Evolutionary conservation across 1,139 yeast species (phyloP).

Genomic region (Saccharomyces pastorianus): DNA sequence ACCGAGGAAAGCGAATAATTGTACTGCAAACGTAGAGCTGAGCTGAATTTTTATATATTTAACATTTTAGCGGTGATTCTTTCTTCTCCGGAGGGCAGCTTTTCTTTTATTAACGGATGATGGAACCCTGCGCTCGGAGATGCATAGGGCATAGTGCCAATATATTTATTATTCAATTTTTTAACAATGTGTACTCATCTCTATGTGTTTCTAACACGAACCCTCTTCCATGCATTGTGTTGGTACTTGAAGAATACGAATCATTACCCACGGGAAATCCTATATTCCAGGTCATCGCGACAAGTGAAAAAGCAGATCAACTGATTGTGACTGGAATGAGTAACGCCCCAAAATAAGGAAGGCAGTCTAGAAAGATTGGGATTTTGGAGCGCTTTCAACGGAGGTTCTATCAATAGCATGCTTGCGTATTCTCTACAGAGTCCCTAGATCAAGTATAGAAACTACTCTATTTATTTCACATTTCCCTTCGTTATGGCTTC

Average conservation of each 20-base stretch:
- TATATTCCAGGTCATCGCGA: not conserved
- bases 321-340: not conserved
- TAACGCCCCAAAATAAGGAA: not conserved
- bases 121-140: not conserved
- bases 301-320: not conserved
- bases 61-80: no score
- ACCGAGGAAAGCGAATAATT: not conserved
- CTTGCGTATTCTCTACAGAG: not conserved
- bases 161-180: not conserved
- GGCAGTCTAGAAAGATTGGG: not conserved
- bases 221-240: not conserved
- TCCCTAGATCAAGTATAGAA: not conserved
- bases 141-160: not conserved
- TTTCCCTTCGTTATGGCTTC: slow-evolving; percentile 23
- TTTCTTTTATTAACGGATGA: not conserved
- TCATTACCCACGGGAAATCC: not conserved
- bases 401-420: not conserved
- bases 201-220: no score
- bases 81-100: no score
- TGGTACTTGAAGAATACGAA: not conserved
- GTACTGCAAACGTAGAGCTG: not conserved
- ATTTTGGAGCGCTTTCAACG: no score
- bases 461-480: not conserved
- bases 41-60: not conserved
- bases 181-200: not conserved